A percentile compares a stretch with the other conserved stretches of the same genome.
These are phyloP conservation scores for Tetradesmus lagerheimii DNA, from an alignment of 139 green algal species.

Conservation along the genomic window DNA sequence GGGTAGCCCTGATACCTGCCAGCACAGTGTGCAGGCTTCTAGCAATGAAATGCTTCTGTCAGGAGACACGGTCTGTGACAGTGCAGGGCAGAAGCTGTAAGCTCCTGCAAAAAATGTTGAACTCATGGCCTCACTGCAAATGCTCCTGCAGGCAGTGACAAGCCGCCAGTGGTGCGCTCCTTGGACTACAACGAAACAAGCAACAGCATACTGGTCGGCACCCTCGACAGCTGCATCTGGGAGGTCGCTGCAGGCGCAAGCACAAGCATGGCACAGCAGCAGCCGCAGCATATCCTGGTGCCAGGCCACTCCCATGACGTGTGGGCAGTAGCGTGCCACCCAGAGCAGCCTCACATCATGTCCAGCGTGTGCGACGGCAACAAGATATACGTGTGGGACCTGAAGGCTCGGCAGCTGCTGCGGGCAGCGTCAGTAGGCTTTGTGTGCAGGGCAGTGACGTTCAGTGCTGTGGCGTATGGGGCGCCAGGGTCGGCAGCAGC, in stretches of 20 bases:
- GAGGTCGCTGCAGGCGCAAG: slow-evolving; percentile 49
- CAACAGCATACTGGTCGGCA: slow-evolving; percentile 67
- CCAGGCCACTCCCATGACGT: slow-evolving; percentile 75
- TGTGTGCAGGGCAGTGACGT: slow-evolving; percentile 54
- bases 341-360: slow-evolving; percentile 58
- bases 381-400: slow-evolving; percentile 69
- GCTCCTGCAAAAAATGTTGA: too few species aligned
- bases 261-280: slow-evolving; percentile 38
- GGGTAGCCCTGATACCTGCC: too few species aligned
- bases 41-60: too few species aligned
- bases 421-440: slow-evolving; percentile 63
- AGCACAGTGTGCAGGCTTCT: too few species aligned
- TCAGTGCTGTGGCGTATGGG: slow-evolving; percentile 50
- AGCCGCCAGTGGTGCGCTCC: slow-evolving; percentile 48
- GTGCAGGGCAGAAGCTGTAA: too few species aligned
- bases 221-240: slow-evolving; percentile 65
- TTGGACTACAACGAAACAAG: slow-evolving; percentile 58
- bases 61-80: background rate
- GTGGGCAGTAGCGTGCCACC: slow-evolving; percentile 69
- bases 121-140: background rate
- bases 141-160: slow-evolving; percentile 27
- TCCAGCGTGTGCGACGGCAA: slow-evolving; percentile 64
- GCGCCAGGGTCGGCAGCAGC: background rate
- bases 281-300: slow-evolving; percentile 66
- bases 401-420: slow-evolving; percentile 49